phyloP scores from a whole-genome alignment of 2,329 filamentous ascomycete genomes.

The Ascocoryne sarcoides region DNA sequence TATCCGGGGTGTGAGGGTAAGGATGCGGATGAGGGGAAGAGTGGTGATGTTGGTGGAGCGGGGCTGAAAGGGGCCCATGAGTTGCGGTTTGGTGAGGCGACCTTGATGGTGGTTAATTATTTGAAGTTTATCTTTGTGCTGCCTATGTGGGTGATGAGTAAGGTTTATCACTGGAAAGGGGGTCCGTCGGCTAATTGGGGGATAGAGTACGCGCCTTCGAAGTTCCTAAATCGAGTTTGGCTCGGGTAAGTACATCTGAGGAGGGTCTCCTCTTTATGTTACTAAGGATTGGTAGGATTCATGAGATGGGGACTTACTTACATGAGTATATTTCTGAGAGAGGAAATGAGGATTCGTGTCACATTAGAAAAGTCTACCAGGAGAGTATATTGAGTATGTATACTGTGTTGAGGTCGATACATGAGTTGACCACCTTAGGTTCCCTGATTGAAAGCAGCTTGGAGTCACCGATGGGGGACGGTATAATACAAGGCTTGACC shows the following conservation, averaged over 20 bases:
- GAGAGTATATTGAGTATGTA: not conserved
- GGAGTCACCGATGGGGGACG: too few species aligned
- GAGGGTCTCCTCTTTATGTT: too few species aligned
- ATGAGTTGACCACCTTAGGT: too few species aligned
- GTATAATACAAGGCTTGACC: too few species aligned
- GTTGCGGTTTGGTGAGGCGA: constrained; percentile 39
- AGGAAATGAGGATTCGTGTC: not conserved
- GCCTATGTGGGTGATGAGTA: constrained; percentile 35
- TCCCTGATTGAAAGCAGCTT: too few species aligned
- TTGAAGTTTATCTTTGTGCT: constrained; percentile 39
- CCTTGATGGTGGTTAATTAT: constrained; percentile 38
- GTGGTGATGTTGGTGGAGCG: constrained; percentile 4
- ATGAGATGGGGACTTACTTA: constrained; percentile 3
- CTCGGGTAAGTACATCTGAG: constrained; percentile 3
- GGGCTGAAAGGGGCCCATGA: constrained; percentile 28
- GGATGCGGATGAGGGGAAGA: too few species aligned
- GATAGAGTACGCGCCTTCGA: constrained; percentile 2
- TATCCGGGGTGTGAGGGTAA: constrained; percentile 17
- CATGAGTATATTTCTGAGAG: constrained; percentile 3
- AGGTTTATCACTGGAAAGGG: too few species aligned
- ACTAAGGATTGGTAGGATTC: too few species aligned
- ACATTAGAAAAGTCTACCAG: too few species aligned
- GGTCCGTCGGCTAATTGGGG: not conserved
- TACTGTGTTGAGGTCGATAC: not conserved
- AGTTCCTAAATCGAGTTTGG: constrained; percentile 6